Base-by-base conservation (phyloP, 148 eudicot species). In the Suaeda aralocaspica region DNA sequence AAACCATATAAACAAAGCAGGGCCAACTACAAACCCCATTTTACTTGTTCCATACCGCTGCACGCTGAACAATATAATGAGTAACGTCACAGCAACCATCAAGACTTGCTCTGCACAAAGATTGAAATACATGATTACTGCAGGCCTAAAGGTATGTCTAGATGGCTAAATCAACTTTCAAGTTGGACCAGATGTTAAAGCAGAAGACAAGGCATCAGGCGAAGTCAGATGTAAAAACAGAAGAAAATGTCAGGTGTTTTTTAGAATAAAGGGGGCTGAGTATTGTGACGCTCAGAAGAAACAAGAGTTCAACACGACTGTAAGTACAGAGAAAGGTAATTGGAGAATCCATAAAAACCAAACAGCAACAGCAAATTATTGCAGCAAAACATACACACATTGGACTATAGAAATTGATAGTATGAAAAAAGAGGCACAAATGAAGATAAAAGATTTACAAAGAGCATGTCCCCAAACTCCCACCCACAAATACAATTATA, bases 31-130 rank as follows among this genome's bases (percentile, higher is more conserved):
- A 81, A 94, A 82, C 71, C 97, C 99, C 84, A 91, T 89, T 84
- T 94, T 94, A 72, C 99, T 94, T 42, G 99, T 94, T 68, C 96
- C 99, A 79, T 91, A 91, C 75, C 78, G 85, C 76, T 94, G 97
- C 67, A 91, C 71, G 74, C 99, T 94, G 83, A 94, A 94, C 76
- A 94, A 79, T 72, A 94, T 75, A 24, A 94, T 76, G 69, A 94
- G 97, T 75, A 83, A 88, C 64, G 91, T 90, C 48, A 89, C 87
- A 48, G 99, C 88, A 77, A 94, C 82, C 90, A 86, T 89, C 84
- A 84, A 84, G 75, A 91, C 93, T 63, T 84, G 82, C 72, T 83
- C 99, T 94, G 97, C 89, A 76, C 51, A 63, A 70, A 67, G 68
- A 65, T 71, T 34, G 70, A 78, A 59, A 31, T 51, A 55, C 26